Conservation (phyloP, 1,284 basidiomycete species). For the Tilletiaria anomala region DNA sequence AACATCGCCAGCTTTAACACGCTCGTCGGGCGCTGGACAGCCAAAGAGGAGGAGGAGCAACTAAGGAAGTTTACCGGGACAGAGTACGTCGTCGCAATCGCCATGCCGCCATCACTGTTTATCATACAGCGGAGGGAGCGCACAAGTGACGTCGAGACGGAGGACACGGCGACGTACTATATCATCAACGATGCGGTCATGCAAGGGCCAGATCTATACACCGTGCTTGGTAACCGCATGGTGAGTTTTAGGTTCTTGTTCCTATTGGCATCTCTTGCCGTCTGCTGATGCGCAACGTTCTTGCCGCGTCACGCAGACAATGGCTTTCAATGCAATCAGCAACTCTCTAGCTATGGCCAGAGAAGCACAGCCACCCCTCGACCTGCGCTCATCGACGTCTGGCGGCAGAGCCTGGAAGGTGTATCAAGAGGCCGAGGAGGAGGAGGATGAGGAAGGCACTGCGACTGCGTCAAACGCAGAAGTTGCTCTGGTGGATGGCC, state of each 20-base stretch:
- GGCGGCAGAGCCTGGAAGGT: background rate
- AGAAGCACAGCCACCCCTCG: background rate
- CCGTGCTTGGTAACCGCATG: slow-evolving; percentile 18
- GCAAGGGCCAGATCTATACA: slow-evolving; percentile 32
- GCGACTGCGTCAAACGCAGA: too few species aligned
- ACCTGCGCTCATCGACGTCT: background rate
- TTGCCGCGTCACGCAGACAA: background rate
- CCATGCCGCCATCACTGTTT: slow-evolving; percentile 13
- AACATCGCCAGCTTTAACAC: slow-evolving; percentile 16
- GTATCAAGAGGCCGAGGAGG: background rate
- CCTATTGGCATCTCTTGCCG: background rate
- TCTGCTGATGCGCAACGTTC: background rate
- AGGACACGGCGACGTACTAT: slow-evolving; percentile 17
- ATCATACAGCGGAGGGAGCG: slow-evolving; percentile 28
- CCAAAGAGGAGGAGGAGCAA: slow-evolving; percentile 12
- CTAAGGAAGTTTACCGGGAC: slow-evolving; percentile 20
- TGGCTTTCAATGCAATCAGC: background rate
- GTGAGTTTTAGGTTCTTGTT: slow-evolving; percentile 6
- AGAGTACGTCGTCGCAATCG: slow-evolving; percentile 29
- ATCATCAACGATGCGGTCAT: slow-evolving; percentile 28
- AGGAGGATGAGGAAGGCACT: too few species aligned
- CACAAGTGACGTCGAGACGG: slow-evolving; percentile 4
- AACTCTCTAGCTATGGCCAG: background rate
- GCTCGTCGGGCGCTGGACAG: slow-evolving; percentile 3
- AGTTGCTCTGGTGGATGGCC: too few species aligned